Evolutionary conservation across 805 yeast species (phyloP).

Genomic region (Komagataella pseudopastoris): DNA sequence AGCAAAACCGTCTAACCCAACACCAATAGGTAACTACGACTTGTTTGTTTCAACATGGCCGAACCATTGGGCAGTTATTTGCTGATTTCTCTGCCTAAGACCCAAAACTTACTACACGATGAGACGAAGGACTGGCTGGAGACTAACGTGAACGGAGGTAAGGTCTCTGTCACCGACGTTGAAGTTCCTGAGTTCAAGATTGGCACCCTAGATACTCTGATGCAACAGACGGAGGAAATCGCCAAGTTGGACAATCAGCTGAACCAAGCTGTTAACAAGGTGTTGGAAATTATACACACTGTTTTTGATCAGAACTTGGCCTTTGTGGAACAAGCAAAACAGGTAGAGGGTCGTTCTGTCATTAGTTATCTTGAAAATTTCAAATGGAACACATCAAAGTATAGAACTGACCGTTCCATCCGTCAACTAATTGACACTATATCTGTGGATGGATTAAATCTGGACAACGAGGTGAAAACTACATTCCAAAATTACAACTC

Average conservation of each 20-base stretch:
- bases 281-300: conserved; percentile 54
- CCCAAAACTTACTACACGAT: conserved; percentile 16
- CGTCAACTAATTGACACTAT: conserved; percentile 59
- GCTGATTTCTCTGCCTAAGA: conserved; percentile 43
- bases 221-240: conserved; percentile 83
- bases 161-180: conserved; percentile 40
- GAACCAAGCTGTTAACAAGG: conserved; percentile 53
- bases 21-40: not conserved
- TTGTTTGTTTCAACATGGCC: conserved; percentile 8
- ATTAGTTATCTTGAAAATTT: conserved; percentile 60
- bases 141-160: conserved; percentile 40
- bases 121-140: conserved; percentile 34
- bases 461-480: conserved; percentile 77
- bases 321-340: conserved; percentile 16
- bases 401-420: conserved; percentile 72
- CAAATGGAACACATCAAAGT: conserved; percentile 82
- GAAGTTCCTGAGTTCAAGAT: conserved; percentile 79
- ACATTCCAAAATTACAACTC: conserved; percentile 62
- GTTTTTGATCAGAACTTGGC: conserved; percentile 21
- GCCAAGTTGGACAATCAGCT: conserved; percentile 73
- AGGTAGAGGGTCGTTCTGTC: conserved; percentile 32
- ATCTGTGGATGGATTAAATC: conserved; percentile 63
- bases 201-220: conserved; percentile 87
- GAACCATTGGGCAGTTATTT: conserved; percentile 28
- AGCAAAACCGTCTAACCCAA: not conserved